These are phyloP conservation scores for Nelumbo lutea DNA, from an alignment of 164 flowering plant genomes.

Conservation along the genomic window DNA sequence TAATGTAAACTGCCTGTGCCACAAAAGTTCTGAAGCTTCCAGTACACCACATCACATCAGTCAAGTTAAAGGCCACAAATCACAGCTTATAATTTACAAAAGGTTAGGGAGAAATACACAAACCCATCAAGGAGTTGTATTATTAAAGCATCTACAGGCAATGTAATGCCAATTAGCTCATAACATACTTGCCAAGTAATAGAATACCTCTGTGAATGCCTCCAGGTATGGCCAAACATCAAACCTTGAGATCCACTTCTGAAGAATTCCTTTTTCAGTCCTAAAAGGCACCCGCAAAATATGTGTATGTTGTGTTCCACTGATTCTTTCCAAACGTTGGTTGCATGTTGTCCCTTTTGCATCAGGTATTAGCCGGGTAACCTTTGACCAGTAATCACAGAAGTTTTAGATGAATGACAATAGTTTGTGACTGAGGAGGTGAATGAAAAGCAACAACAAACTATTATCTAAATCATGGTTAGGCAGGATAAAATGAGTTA, in stretches of 20 bases:
- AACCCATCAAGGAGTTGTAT: background rate
- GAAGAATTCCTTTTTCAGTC: slow-evolving; percentile 68
- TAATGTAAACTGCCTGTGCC: background rate
- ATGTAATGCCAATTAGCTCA: background rate
- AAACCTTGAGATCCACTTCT: slow-evolving; percentile 77
- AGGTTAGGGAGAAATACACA: background rate
- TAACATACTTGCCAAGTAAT: background rate
- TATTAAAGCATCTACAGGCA: background rate
- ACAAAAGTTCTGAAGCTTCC: background rate
- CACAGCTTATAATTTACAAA: background rate
- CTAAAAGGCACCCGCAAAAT: slow-evolving; percentile 74
- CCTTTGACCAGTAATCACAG: slow-evolving; percentile 26
- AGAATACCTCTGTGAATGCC: slow-evolving; percentile 58
- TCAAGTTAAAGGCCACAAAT: background rate
- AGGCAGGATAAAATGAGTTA: background rate
- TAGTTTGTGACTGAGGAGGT: background rate
- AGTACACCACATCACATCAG: background rate
- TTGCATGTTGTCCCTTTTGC: slow-evolving; percentile 81
- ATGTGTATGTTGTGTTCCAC: slow-evolving; percentile 61
- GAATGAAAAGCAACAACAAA: background rate
- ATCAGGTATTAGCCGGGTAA: slow-evolving; percentile 73
- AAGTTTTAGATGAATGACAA: background rate
- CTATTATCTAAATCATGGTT: background rate
- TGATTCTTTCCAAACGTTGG: slow-evolving; percentile 66
- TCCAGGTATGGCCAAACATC: slow-evolving; percentile 87